Conservation (phyloP, 2,329 filamentous ascomycete species). For the Eutypella sp. region DNA sequence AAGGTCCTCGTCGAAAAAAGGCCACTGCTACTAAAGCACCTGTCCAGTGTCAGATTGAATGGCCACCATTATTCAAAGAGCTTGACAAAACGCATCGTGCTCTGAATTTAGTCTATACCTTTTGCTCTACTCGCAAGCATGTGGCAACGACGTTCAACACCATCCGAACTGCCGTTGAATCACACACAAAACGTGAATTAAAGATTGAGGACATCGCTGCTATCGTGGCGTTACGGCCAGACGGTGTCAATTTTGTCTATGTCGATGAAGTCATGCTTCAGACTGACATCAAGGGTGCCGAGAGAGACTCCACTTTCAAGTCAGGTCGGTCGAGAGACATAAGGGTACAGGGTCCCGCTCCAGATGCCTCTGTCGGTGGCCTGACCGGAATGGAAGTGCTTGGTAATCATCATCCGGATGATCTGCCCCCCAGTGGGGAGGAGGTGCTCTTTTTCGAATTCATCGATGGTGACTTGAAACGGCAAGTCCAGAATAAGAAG, state of each 20-base stretch:
- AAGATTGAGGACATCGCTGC: constrained; percentile 74
- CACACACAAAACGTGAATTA: constrained; percentile 68
- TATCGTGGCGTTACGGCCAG: constrained; percentile 72
- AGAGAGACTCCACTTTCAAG: constrained; percentile 60
- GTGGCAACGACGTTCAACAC: constrained; percentile 88
- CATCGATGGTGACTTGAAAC: constrained; percentile 82
- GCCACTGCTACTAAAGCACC: constrained; percentile 5
- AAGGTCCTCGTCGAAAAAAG: constrained; percentile 16
- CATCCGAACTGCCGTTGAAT: constrained; percentile 78
- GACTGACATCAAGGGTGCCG: constrained; percentile 68
- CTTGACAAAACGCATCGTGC: constrained; percentile 76
- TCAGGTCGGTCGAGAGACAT: constrained; percentile 48
- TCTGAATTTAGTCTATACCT: constrained; percentile 89
- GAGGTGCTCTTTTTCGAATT: constrained; percentile 90
- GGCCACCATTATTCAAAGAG: constrained; percentile 70
- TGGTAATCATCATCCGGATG: constrained; percentile 26
- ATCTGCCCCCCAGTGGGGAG: constrained; percentile 34
- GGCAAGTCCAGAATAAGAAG: constrained; percentile 66
- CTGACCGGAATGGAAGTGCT: constrained; percentile 45
- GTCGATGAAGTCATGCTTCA: constrained; percentile 81
- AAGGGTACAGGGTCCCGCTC: constrained; percentile 42
- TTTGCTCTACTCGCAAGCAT: constrained; percentile 89
- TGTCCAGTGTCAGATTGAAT: constrained; percentile 42
- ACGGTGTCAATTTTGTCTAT: constrained; percentile 76
- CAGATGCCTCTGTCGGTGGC: constrained; percentile 54